Percentiles rank a stretch among this genome's conserved stretches.
These are phyloP conservation scores for Ramularia collo-cygni DNA, from an alignment of 2,329 filamentous ascomycete genomes.

Conservation along the genomic window DNA sequence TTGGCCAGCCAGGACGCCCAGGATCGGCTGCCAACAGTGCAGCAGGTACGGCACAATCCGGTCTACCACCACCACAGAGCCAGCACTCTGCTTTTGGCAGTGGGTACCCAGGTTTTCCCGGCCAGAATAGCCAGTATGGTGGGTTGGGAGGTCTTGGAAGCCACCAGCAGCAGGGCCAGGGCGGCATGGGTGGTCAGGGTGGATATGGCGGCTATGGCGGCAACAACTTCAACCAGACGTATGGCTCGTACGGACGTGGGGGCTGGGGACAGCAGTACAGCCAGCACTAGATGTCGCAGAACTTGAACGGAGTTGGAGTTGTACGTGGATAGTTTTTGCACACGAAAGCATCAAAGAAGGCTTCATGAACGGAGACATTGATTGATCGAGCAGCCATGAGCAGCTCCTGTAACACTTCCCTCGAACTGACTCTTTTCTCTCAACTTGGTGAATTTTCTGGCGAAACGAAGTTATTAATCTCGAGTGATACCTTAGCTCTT, in stretches of 20 bases:
- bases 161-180: conserved; percentile 40
- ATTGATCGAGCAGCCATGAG: no score
- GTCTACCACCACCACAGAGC: conserved; percentile 48
- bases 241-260: conserved; percentile 26
- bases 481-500: no score
- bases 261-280: conserved; percentile 32
- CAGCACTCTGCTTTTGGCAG: conserved; percentile 52
- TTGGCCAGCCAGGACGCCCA: conserved; percentile 57
- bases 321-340: not conserved
- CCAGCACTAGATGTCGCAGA: conserved; percentile 15
- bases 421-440: no score
- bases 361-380: not conserved
- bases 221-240: conserved; percentile 29
- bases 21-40: conserved; percentile 56
- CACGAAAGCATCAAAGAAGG: not conserved
- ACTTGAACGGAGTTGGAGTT: no score
- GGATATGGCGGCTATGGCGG: conserved; percentile 29
- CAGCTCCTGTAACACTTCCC: no score
- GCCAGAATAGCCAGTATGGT: conserved; percentile 45
- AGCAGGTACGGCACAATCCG: conserved; percentile 44
- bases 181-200: conserved; percentile 34
- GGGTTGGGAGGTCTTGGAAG: conserved; percentile 46
- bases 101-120: conserved; percentile 46
- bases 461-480: no score
- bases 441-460: no score